Conservation (phyloP, 2,329 filamentous ascomycete genomes). For the Parasarocladium wereldwijsianum region DNA sequence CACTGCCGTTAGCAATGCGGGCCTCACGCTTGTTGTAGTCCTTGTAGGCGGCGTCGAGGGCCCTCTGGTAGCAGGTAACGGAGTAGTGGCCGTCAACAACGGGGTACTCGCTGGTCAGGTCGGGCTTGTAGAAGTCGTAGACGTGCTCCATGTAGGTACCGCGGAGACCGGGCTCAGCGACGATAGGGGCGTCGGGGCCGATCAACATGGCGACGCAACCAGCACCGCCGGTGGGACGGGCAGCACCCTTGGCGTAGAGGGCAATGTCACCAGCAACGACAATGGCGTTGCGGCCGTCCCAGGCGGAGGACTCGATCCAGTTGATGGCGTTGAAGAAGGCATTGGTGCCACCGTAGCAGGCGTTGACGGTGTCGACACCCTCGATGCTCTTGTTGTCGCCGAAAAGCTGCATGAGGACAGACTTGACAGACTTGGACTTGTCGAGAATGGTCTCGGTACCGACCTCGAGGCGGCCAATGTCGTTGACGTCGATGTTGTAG, state of each 20-base stretch:
- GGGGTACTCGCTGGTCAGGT: constrained; percentile 75
- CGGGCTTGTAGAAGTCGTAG: constrained; percentile 86
- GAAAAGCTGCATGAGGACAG: constrained; percentile 76
- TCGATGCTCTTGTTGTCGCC: constrained; percentile 73
- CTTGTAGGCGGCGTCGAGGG: constrained; percentile 68
- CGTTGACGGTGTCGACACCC: constrained; percentile 71
- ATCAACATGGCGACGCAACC: constrained; percentile 68
- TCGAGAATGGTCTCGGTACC: constrained; percentile 76
- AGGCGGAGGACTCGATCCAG: constrained; percentile 77
- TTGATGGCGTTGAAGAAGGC: constrained; percentile 72
- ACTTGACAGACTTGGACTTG: constrained; percentile 87
- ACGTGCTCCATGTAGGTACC: constrained; percentile 71
- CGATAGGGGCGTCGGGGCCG: constrained; percentile 63
- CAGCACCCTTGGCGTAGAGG: constrained; percentile 71
- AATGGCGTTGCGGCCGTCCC: constrained; percentile 72
- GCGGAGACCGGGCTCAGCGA: constrained; percentile 64
- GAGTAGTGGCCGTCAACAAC: constrained; percentile 78
- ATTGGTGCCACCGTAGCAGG: constrained; percentile 78
- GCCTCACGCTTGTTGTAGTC: constrained; percentile 65
- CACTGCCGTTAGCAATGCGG: constrained; percentile 42
- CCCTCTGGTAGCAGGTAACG: constrained; percentile 66
- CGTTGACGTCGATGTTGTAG: constrained; percentile 67
- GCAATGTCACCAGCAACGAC: constrained; percentile 74
- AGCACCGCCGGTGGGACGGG: constrained; percentile 67
- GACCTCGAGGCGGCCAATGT: constrained; percentile 69